Percentiles rank a stretch among this genome's conserved stretches.
Conservation (phyloP, 2,329 filamentous ascomycete genomes). For the Epichloe aotearoae region DNA sequence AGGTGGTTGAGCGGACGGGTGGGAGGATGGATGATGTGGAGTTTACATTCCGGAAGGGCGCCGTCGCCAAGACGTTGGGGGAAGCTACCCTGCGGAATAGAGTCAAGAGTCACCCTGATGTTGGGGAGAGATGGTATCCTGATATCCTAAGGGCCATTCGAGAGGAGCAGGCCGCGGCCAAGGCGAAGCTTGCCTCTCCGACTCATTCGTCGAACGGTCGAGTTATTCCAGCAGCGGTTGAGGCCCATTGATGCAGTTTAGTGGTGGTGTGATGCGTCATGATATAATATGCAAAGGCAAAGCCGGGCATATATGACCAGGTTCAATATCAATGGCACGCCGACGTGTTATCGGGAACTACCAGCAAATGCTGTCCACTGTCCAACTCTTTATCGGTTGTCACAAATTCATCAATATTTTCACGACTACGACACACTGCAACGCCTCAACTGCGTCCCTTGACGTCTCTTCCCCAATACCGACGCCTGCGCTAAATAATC, state of each 20-base stretch:
- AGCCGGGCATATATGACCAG: too few relatives aligned
- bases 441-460: background rate
- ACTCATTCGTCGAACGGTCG: slow-evolving; percentile 11
- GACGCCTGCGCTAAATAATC: slow-evolving; percentile 6
- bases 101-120: slow-evolving; percentile 77
- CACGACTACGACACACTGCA: background rate
- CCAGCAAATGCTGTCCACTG: background rate
- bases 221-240: slow-evolving; percentile 14
- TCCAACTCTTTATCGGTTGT: background rate
- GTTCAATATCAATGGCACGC: background rate
- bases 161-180: slow-evolving; percentile 38
- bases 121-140: slow-evolving; percentile 70
- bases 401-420: background rate
- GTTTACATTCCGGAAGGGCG: slow-evolving; percentile 67
- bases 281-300: too few relatives aligned
- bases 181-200: slow-evolving; percentile 16
- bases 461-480: background rate
- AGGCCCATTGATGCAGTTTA: slow-evolving; percentile 16
- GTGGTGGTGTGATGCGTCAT: too few relatives aligned
- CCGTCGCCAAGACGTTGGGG: slow-evolving; percentile 50
- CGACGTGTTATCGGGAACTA: background rate
- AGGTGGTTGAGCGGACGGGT: slow-evolving; percentile 41
- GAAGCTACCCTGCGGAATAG: slow-evolving; percentile 77
- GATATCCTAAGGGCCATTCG: slow-evolving; percentile 45
- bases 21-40: slow-evolving; percentile 63